phyloP scores from a whole-genome alignment of 306 rosid species.

The Ceratonia siliqua region DNA sequence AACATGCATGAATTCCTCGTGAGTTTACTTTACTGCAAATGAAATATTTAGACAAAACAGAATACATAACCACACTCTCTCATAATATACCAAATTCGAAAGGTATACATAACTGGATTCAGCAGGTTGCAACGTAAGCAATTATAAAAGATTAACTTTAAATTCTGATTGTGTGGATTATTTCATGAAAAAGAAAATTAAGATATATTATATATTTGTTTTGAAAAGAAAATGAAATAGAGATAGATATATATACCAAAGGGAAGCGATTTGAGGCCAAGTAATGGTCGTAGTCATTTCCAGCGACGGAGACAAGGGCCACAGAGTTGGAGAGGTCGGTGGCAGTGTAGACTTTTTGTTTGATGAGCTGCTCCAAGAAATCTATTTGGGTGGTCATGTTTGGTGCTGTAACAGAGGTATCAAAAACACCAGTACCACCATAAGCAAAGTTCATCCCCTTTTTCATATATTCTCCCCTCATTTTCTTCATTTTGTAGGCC shows the following conservation, averaged over 20 bases:
- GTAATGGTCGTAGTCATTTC: constrained; percentile 28
- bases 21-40: no score
- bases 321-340: constrained; percentile 3
- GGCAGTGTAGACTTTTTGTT: not conserved
- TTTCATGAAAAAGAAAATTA: no score
- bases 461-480: not conserved
- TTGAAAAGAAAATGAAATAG: no score
- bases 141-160: no score
- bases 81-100: no score
- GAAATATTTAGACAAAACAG: no score
- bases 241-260: not conserved
- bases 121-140: no score
- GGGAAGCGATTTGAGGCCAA: not conserved
- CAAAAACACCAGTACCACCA: constrained; percentile 58
- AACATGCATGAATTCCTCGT: no score
- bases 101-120: no score
- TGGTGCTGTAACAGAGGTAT: constrained; percentile 34
- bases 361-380: constrained; percentile 17
- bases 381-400: constrained; percentile 55
- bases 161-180: no score
- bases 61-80: no score
- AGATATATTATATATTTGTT: no score
- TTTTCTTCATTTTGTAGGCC: constrained; percentile 14
- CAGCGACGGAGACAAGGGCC: constrained; percentile 28
- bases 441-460: constrained; percentile 52